Conservation (phyloP, 768 basidiomycete species). For the Calocera cornea region DNA sequence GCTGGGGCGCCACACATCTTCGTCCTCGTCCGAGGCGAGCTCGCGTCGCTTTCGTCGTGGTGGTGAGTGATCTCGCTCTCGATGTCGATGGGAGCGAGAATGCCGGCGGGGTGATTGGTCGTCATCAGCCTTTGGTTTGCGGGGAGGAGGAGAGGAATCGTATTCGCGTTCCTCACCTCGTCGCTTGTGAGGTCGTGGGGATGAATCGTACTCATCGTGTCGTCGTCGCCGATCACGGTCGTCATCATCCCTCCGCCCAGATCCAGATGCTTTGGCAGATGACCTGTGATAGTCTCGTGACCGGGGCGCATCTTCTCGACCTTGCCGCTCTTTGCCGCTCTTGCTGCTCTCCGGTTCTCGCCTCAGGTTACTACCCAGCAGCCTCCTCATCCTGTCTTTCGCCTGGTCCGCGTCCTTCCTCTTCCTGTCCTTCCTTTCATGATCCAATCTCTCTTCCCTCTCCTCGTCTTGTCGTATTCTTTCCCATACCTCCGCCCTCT, state of each 20-base stretch:
- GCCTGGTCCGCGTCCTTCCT: conserved; percentile 33
- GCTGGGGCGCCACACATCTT: conserved; percentile 1
- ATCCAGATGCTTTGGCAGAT: background rate
- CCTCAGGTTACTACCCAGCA: conserved; percentile 17
- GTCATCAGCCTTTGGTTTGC: background rate
- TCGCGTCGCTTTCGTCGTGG: background rate
- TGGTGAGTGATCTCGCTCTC: background rate
- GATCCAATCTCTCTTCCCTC: conserved; percentile 28
- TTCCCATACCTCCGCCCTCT: conserved; percentile 14
- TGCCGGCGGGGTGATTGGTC: background rate
- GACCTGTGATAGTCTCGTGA: background rate
- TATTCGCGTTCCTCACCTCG: conserved; percentile 1
- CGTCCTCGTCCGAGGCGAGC: background rate
- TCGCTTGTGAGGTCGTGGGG: background rate
- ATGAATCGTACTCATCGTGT: conserved; percentile 8
- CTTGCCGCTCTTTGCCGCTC: conserved; percentile 16
- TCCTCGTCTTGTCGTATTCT: conserved; percentile 16
- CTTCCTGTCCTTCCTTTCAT: conserved; percentile 34
- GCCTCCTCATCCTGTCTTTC: conserved; percentile 24
- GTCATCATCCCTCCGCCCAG: conserved; percentile 12
- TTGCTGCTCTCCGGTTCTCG: conserved; percentile 12
- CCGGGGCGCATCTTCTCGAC: conserved; percentile 1
- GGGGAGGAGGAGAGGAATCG: background rate
- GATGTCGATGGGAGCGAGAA: background rate
- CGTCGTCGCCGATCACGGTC: conserved; percentile 18